Evolutionary conservation across 192 early-diverging fungal genomes (phyloP), one percentile per base, ranked within the genome.

Genomic region (Obelidium mucronatum): DNA sequence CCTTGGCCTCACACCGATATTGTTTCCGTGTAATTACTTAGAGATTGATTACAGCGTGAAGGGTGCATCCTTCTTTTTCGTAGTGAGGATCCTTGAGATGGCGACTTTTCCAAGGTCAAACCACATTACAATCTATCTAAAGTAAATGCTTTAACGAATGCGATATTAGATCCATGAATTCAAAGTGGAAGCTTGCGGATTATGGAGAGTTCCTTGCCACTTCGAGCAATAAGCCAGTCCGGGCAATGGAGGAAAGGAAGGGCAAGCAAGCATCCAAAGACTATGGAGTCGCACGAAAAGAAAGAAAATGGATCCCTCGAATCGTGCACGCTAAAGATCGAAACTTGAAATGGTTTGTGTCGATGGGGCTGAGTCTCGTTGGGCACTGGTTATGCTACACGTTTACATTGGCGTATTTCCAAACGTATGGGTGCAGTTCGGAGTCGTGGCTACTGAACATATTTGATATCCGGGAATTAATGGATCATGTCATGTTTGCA

Each of bases 351-450:
- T 65, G 17, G 30, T 30, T 5, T 65, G 28, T 31, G 30, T 30
- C 6, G 63, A 22, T 33, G 34, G 15, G 11, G 28, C 63, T 39
- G 34, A 15, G 11, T 31, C 33, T 15, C 15, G 40, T 39, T n/a
- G n/a, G n/a, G n/a, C n/a, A n/a, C n/a, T n/a, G n/a, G n/a, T n/a
- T n/a, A n/a, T n/a, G n/a, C n/a, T n/a, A n/a, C n/a, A n/a, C n/a
- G n/a, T n/a, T n/a, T n/a, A n/a, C n/a, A n/a, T n/a, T n/a, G n/a
- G 63, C 63, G 37, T 65, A 65, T 40, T 28, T 65, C 22, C 35
- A 65, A 65, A 65, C 34, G 36, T 65, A 65, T 28, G 35, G 35
- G 2, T 65, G 40, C 28, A 15, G 40, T n/a, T n/a, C n/a, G n/a
- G n/a, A n/a, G n/a, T n/a, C n/a, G n/a, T n/a, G 34, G 34, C 11